phyloP scores from a whole-genome alignment of 2,329 filamentous ascomycete species.

The Diaporthe citrichinensis region DNA sequence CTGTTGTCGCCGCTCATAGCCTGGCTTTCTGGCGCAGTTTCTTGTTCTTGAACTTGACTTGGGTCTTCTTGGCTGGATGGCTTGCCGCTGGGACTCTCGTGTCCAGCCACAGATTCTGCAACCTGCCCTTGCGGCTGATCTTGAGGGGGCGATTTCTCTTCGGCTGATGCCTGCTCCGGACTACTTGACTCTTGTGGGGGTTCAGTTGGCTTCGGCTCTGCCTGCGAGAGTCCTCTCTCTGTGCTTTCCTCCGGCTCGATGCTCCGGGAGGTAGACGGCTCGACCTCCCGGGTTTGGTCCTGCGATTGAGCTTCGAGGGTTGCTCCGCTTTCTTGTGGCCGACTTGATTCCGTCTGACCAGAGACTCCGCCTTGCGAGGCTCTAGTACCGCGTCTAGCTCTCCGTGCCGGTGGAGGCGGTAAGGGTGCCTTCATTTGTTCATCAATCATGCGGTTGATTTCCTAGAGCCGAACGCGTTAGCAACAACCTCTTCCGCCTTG shows the following conservation, averaged over 20 bases:
- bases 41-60: not conserved
- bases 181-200: not conserved
- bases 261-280: not conserved
- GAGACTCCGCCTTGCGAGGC: slow-evolving; percentile 10
- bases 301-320: not conserved
- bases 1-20: not conserved
- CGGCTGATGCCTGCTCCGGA: not conserved
- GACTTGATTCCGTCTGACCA: not conserved
- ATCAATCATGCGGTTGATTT: slow-evolving; percentile 59
- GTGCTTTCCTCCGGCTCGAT: slow-evolving; percentile 3
- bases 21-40: not conserved
- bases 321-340: not conserved
- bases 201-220: not conserved
- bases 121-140: not conserved
- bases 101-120: not conserved
- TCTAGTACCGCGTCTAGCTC: slow-evolving; percentile 40
- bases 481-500: slow-evolving; percentile 39
- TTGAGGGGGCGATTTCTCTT: not conserved
- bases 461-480: slow-evolving; percentile 46
- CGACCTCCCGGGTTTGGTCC: not conserved
- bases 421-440: slow-evolving; percentile 55
- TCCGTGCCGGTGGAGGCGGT: slow-evolving; percentile 48
- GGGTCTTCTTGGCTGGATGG: not conserved
- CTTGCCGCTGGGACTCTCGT: not conserved
- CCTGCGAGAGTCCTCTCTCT: not conserved